Percentiles rank a stretch among this genome's conserved stretches.
Evolutionary conservation across 2,329 filamentous ascomycete species (phyloP).

Genomic region (Metarhizium sp.): DNA sequence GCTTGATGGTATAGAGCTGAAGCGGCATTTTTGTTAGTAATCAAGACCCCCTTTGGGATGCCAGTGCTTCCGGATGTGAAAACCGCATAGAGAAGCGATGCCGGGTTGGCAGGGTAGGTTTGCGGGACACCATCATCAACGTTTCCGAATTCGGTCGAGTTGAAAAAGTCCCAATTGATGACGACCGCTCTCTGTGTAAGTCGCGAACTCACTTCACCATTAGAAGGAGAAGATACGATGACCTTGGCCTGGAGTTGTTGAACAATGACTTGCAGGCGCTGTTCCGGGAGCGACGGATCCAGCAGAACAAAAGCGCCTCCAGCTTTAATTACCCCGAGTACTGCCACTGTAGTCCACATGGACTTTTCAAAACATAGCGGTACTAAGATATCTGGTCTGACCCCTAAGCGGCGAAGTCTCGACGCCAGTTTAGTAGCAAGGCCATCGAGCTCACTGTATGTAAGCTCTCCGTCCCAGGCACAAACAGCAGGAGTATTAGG

Average conservation of each 20-base stretch:
- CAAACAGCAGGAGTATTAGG: constrained; percentile 17
- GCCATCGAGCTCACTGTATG: constrained; percentile 16
- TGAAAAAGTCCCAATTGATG: not conserved
- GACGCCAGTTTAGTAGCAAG: constrained; percentile 10
- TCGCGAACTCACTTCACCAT: not conserved
- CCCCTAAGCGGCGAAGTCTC: not conserved
- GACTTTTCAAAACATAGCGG: constrained; percentile 20
- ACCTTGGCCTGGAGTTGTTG: constrained; percentile 3
- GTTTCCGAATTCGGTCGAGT: not conserved
- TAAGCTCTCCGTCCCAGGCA: constrained; percentile 22
- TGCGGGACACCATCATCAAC: not conserved
- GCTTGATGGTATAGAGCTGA: constrained; percentile 3
- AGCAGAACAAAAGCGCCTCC: constrained; percentile 18
- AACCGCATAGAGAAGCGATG: not conserved
- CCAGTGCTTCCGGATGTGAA: constrained; percentile 15
- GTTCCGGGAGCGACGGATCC: constrained; percentile 13
- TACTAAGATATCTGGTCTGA: constrained; percentile 7
- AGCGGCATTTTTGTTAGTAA: constrained; percentile 7
- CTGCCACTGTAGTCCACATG: constrained; percentile 12
- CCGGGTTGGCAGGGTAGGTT: not conserved
- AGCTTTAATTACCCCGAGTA: constrained; percentile 18
- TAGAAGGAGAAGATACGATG: constrained; percentile 5
- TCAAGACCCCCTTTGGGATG: constrained; percentile 11
- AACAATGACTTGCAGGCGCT: constrained; percentile 9
- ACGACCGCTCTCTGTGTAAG: not conserved